Evolutionary conservation across 1,284 basidiomycete genomes (phyloP).

Genomic region (Boletellus deceptivus): DNA sequence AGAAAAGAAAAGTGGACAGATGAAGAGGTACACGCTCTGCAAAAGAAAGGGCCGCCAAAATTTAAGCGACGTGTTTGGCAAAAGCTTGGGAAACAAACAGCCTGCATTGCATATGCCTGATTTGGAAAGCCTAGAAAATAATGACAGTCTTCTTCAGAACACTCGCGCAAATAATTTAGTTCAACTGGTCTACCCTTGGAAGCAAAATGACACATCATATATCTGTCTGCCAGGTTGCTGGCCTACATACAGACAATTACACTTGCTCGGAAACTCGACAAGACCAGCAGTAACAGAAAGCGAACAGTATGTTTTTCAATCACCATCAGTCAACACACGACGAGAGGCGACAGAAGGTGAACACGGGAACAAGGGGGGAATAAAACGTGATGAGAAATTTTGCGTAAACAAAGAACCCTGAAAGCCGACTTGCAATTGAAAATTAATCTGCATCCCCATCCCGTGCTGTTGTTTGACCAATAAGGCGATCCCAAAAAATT

Average conservation of each 20-base stretch:
- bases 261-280: slow-evolving; percentile 2
- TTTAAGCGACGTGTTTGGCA: slow-evolving; percentile 35
- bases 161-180: neutral
- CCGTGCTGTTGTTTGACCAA: slow-evolving; percentile 42
- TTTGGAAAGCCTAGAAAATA: slow-evolving; percentile 18
- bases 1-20: no score
- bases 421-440: slow-evolving; percentile 18
- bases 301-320: neutral
- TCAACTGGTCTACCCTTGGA: neutral
- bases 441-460: slow-evolving; percentile 18
- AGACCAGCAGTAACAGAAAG: slow-evolving; percentile 1
- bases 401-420: no score
- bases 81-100: slow-evolving; percentile 33
- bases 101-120: neutral
- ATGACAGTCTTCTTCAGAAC: no score
- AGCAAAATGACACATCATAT: neutral
- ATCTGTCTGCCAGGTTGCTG: neutral
- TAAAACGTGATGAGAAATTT: neutral
- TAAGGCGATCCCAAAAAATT: slow-evolving; percentile 42
- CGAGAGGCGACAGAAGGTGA: neutral
- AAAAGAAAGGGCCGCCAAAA: slow-evolving; percentile 12
- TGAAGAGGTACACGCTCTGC: no score
- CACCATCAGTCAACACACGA: neutral
- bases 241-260: slow-evolving; percentile 7
- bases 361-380: neutral